Evolutionary conservation across 306 rosid species (phyloP), one percentile per base, ranked within the genome.

Genomic region (Pueraria montana): DNA sequence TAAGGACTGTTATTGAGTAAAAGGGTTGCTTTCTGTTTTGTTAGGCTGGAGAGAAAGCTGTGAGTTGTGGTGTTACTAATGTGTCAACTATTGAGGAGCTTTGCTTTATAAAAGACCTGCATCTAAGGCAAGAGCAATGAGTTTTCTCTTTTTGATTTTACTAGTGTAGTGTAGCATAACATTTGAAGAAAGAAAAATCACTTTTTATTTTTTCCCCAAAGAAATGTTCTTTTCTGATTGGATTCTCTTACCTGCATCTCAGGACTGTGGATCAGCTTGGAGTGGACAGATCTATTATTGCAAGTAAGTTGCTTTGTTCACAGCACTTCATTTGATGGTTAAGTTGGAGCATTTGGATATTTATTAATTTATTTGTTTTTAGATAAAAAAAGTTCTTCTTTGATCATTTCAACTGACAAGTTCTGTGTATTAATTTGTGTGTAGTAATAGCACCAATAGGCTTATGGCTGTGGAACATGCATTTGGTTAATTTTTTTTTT

Each of bases 31-130:
- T 83, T 72, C 26, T 72, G 58, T 75, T 36, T 67, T 83, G 55
- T 40, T 69, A 96, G 99, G 99, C 98, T 52, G 99, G 98, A 82
- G 99, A 93, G 74, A 96, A 92, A 84, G 98, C 99, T 50, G 94
- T 93, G 63, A 89, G 94, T 72, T 96, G 99, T 11, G 99, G 99
- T 42, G 94, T 92, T 72, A 72, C 83, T 59, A 93, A 96, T 58
- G 96, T 80, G 6, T 88, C 92, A 11, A 53, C 16, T 79, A 83
- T 96, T 83, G 98, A 90, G 26, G 99, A 96, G 86, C 87, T 96
- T 77, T 84, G 85, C 83, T 89, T 91, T 80, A 82, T 91, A 14
- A 92, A 88, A 92, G 93, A 87, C 42, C 85, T 93, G 84, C 98
- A 93, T 86, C 83, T 62, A 72, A 92, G 94, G 99, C 82, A 69